A percentile compares a stretch with the other conserved stretches of the same genome.
Evolutionary conservation across 2,329 filamentous ascomycete species (phyloP).

Genomic region (Paraphaeosphaeria sporulosa): DNA sequence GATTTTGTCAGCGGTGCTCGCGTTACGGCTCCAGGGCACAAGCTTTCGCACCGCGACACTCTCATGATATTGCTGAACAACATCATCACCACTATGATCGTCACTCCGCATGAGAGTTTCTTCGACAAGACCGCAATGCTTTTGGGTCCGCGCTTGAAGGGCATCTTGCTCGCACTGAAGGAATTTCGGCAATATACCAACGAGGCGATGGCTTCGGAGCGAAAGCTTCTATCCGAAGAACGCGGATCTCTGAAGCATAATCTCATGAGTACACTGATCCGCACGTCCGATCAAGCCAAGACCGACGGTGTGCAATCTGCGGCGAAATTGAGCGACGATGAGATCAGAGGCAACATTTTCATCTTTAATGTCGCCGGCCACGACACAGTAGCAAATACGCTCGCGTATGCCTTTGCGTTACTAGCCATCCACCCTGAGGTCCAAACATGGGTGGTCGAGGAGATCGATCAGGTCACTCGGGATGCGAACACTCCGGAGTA

Average conservation of each 20-base stretch:
- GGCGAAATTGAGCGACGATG: slow-evolving; percentile 24
- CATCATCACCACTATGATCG: slow-evolving; percentile 26
- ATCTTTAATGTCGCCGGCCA: slow-evolving; percentile 41
- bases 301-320: slow-evolving; percentile 8
- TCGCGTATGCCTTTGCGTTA: slow-evolving; percentile 58
- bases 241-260: slow-evolving; percentile 19
- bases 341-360: slow-evolving; percentile 43
- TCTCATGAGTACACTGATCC: slow-evolving; percentile 43
- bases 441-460: slow-evolving; percentile 62
- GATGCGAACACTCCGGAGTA: slow-evolving; percentile 46
- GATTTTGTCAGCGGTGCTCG: slow-evolving; percentile 23
- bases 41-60: slow-evolving; percentile 28
- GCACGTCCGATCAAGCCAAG: slow-evolving; percentile 16
- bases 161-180: slow-evolving; percentile 22
- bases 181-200: slow-evolving; percentile 33
- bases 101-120: slow-evolving; percentile 19
- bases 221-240: slow-evolving; percentile 7
- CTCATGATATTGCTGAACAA: slow-evolving; percentile 38
- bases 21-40: slow-evolving; percentile 24
- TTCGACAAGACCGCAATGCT: slow-evolving; percentile 21
- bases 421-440: slow-evolving; percentile 57
- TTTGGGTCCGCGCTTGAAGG: slow-evolving; percentile 27
- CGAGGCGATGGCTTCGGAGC: slow-evolving; percentile 25
- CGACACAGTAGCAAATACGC: slow-evolving; percentile 54
- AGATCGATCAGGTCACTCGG: slow-evolving; percentile 52